A percentile compares a stretch with the other conserved stretches of the same genome.
These are phyloP conservation scores for Wolfiporia cocos DNA, from an alignment of 1,284 basidiomycete species.

Conservation along the genomic window DNA sequence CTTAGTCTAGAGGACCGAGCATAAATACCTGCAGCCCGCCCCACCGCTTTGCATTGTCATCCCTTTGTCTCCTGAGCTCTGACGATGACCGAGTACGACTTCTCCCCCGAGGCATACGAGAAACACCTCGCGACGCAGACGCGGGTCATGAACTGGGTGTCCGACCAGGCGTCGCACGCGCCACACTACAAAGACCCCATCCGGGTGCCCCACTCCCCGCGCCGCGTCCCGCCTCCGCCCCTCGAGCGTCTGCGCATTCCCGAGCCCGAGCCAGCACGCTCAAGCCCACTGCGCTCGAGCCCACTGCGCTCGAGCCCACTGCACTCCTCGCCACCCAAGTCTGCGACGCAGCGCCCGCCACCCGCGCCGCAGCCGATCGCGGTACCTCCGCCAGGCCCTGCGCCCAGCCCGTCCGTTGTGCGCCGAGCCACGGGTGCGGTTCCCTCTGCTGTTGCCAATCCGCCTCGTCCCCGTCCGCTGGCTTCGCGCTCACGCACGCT, in stretches of 20 bases:
- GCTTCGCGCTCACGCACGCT: constrained; percentile 11
- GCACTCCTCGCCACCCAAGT: neutral
- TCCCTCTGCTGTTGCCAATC: too few relatives aligned
- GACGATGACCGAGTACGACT: constrained; percentile 51
- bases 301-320: constrained; percentile 9
- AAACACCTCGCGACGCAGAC: constrained; percentile 34
- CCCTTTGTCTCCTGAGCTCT: too few relatives aligned
- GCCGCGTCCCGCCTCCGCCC: neutral
- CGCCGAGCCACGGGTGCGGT: too few relatives aligned
- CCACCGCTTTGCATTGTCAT: too few relatives aligned
- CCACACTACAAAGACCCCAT: constrained; percentile 12
- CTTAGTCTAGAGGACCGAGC: too few relatives aligned
- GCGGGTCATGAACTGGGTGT: constrained; percentile 39
- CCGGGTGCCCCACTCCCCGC: too few relatives aligned
- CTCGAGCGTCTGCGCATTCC: constrained; percentile 6
- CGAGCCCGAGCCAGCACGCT: neutral
- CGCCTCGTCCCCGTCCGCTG: constrained; percentile 6
- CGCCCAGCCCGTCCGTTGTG: neutral
- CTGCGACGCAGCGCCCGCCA: neutral
- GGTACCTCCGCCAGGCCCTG: neutral
- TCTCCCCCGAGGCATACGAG: constrained; percentile 44
- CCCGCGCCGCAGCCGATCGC: neutral
- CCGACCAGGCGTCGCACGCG: constrained; percentile 17
- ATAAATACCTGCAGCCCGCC: too few relatives aligned
- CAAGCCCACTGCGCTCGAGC: neutral